Evolutionary conservation across 2,329 filamentous ascomycete species (phyloP).

Genomic region (Colletotrichum euphorbiae): DNA sequence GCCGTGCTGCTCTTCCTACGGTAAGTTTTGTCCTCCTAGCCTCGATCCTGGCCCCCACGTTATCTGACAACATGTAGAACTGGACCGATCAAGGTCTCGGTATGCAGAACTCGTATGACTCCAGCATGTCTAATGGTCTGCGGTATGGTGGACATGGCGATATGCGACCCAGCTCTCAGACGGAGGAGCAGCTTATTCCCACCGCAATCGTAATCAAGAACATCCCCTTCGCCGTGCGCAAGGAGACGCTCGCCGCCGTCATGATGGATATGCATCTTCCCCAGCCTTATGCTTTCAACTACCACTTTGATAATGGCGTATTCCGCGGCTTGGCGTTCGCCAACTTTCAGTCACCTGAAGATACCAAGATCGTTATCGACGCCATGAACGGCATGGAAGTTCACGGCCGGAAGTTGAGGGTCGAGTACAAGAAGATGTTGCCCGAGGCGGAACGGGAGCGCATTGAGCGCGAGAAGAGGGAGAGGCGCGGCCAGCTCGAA

Average conservation of each 20-base stretch:
- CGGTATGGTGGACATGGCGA: slow-evolving; percentile 50
- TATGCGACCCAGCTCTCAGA: slow-evolving; percentile 53
- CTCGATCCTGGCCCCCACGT: neutral
- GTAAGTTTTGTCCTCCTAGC: slow-evolving; percentile 61
- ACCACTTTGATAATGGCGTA: slow-evolving; percentile 98
- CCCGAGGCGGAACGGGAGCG: slow-evolving; percentile 93
- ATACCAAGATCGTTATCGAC: slow-evolving; percentile 92
- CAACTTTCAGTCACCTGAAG: slow-evolving; percentile 96
- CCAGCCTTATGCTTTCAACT: slow-evolving; percentile 98
- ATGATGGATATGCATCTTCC: slow-evolving; percentile 97
- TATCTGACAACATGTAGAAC: slow-evolving; percentile 50
- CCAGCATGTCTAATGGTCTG: slow-evolving; percentile 55
- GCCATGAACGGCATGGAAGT: slow-evolving; percentile 96
- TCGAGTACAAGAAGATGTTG: slow-evolving; percentile 99
- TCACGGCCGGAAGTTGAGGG: slow-evolving; percentile 91
- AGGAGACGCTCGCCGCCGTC: slow-evolving; percentile 90
- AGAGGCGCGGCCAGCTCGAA: slow-evolving; percentile 94
- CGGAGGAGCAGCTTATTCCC: slow-evolving; percentile 89
- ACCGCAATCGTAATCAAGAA: slow-evolving; percentile 99
- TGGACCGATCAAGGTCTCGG: slow-evolving; percentile 64
- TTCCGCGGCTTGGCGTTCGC: slow-evolving; percentile 97
- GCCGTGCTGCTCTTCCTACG: slow-evolving; percentile 75
- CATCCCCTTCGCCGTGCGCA: slow-evolving; percentile 97
- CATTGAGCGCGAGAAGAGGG: slow-evolving; percentile 96
- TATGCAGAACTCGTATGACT: slow-evolving; percentile 54